These are phyloP conservation scores for Calonectria ilicicola DNA, from an alignment of 2,329 filamentous ascomycete species.

Conservation along the genomic window DNA sequence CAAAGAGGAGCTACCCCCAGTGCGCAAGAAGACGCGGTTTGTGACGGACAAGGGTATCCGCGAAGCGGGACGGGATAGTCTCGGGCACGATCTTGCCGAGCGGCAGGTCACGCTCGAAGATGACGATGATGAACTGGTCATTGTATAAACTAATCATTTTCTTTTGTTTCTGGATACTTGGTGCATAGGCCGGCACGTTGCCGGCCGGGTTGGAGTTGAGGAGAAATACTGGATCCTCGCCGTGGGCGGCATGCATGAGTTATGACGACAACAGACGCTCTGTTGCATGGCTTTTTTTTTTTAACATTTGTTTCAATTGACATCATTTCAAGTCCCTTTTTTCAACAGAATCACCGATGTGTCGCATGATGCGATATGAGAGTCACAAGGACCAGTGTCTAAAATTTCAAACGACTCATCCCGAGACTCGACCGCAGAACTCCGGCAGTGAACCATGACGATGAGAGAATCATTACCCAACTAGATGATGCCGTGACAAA, in stretches of 20 bases:
- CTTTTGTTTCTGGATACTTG: conserved; percentile 25
- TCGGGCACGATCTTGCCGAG: conserved; percentile 64
- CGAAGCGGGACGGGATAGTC: conserved; percentile 80
- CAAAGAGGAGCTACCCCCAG: conserved; percentile 54
- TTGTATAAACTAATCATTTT: conserved; percentile 50
- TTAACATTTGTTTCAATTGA: conserved; percentile 27
- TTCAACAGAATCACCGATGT: neutral
- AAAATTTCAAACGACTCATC: neutral
- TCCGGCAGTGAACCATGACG: neutral
- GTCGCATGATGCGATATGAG: neutral
- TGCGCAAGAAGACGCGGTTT: conserved; percentile 82
- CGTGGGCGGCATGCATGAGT: conserved; percentile 30
- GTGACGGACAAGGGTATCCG: conserved; percentile 82
- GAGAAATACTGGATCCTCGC: conserved; percentile 23
- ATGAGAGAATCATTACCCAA: conserved; percentile 1
- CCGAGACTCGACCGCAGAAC: neutral
- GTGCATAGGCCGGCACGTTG: conserved; percentile 36
- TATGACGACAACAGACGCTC: conserved; percentile 37
- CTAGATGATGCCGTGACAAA: conserved; percentile 4
- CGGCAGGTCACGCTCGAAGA: conserved; percentile 53
- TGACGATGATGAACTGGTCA: conserved; percentile 66
- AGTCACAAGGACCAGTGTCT: neutral
- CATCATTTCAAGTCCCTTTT: conserved; percentile 2
- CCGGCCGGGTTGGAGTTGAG: conserved; percentile 34
- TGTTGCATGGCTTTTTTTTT: conserved; percentile 30